Base-by-base conservation (phyloP, 306 rosid genomes). In the Biancaea sappan region DNA sequence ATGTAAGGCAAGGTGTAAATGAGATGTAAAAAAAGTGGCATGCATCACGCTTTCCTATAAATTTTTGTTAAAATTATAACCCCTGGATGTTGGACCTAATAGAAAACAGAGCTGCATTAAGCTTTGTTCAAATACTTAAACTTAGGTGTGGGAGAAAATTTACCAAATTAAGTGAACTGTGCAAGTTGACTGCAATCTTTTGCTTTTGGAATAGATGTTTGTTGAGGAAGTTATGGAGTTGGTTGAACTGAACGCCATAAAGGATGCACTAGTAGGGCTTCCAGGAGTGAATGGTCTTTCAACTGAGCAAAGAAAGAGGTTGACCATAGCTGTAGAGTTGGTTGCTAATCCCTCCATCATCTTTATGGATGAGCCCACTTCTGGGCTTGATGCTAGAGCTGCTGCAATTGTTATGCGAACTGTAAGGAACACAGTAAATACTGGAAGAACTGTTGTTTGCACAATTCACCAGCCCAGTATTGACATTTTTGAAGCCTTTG, bases 321-420 rank as follows among this genome's bases (percentile, higher is more conserved):
- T 92, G 8, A 92, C 98, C 32, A 92, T 92, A 64, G 98, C 94
- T 5, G 96, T 92, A 2, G 97, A 92, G 58, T 79, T 92, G 74
- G 97, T 92, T 66, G 92, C 96, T 19, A 92, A 90, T 77, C 98
- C 98, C 11, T 92, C 98, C 28, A 92, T 92, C 68, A 88, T 92
- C 80, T 92, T 92, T 34, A 88, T 92, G 98, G 98, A 92, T 74
- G 98, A 92, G 67, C 98, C 98, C 21, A 92, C 98, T 11, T 86
- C 98, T 6, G 98, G 98, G 24, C 91, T 92, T n/a, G 98, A 92
- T 82, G 98, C 98, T 57, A 86, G 96, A 79, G 92, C 98, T 35
- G 98, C 96, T 43, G 98, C 96, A 4, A 89, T 92, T 70, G 96
- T 92, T 56, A 92, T 92, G 96, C 89, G 98, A 40, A 87, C 94